Base-by-base conservation (phyloP, 306 rosid species). In the barrel medic (Medicago truncatula) region DNA sequence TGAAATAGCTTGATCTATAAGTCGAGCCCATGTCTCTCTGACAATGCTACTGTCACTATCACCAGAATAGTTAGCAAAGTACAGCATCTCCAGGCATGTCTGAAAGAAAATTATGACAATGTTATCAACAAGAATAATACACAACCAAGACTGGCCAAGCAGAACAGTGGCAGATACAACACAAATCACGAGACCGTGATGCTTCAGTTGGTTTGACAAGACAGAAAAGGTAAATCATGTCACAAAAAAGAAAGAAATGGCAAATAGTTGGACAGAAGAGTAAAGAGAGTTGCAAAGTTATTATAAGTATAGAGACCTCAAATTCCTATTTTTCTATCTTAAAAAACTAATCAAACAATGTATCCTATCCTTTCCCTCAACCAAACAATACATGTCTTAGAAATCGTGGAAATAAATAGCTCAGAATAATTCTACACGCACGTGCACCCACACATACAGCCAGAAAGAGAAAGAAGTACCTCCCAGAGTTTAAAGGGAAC, bases 401-500 rank as follows among this genome's bases (percentile, higher is more conserved):
- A n/a, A n/a, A n/a, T n/a, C n/a, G n/a, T n/a, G 38, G 57, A 66
- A 71, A 59, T 31, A 64, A 31, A 56, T 46, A 63, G 46, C 65
- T 77, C 59, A 38, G 49, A 44, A 65, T 41, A 53, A 70, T 71
- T 58, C 67, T 77, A 34, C 69, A 18, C 44, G 3, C 44, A 3
- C 31, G 31, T 1, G 7, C 38, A 67, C 16, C 31, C 25, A 25
- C 18, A 41, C 43, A 18, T 14, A 17, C 1, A 16, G 38, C 11
- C 6, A 31, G 16, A 66, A 40, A 47, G n/a, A 68, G 75, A 70
- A 47, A 66, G 31, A 49, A 66, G 73, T 90, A 95, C 99, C 99
- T 95, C 97, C 99, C 99, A 95, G 47, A 92, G 91, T 83, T 86
- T 91, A 67, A 95, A 92, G 65, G 99, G 98, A 82, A 95, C 93